Base-by-base conservation (phyloP, 495 filamentous ascomycete species). In the Xylaria grammica region DNA sequence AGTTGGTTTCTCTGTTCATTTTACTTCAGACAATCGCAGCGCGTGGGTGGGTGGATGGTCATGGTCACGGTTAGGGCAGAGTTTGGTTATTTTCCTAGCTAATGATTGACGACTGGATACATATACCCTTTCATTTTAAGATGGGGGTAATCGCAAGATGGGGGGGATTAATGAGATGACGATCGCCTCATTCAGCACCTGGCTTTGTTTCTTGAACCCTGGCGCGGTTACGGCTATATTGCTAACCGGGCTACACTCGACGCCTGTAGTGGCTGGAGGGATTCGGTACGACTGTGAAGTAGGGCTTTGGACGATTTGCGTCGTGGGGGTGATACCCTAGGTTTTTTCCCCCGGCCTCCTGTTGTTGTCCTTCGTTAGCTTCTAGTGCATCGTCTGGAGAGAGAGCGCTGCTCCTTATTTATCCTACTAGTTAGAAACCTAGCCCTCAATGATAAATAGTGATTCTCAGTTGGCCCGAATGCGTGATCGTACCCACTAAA, bases 71-170 rank as follows among this genome's bases (percentile, higher is more conserved):
- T 32, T 29, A 48, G n/a, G 62, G 62, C 54, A 61, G 40, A 50
- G 52, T 50, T 65, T 59, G 62, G 62, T 67, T 68, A 51, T 58
- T 69, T 72, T 69, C 63, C 55, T 66, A 72, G 63, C 54, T 74
- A 45, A 74, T 68, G 72, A 74, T 36, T 72, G 40, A 74, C 53
- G 72, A 74, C 48, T 66, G 51, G 61, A 67, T 55, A 59, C 56
- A 69, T 64, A 72, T 74, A 74, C 71, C 72, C 69, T 68, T 72
- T 68, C 69, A 74, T 72, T 74, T 55, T 48, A 65, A 74, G 72
- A 74, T 74, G 72, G 70, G 72, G 72, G 72, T 72, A 60, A 57
- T 58, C 67, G 69, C 67, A 70, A 74, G 69, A 74, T 57, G 67
- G 69, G 56, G n/a, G 65, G 66, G 56, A 60, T 48, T 74, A 74